Evolutionary conservation across 2,329 filamentous ascomycete genomes (phyloP).

Genomic region (Trichoderma hamatum): DNA sequence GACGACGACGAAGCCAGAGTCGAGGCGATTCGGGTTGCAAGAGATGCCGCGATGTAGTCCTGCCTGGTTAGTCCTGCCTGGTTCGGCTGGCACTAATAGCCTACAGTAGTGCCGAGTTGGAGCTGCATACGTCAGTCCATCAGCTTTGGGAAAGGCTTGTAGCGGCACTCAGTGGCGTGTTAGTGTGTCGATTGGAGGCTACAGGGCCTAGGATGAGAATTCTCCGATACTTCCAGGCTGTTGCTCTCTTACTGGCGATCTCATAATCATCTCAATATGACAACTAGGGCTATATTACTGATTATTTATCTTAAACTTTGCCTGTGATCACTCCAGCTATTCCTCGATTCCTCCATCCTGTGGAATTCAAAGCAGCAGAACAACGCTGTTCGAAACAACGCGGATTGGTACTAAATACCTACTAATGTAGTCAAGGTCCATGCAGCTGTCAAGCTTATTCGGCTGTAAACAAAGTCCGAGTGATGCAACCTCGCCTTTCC

Average conservation of each 20-base stretch:
- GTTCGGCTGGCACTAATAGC: neutral
- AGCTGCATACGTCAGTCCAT: slow-evolving; percentile 12
- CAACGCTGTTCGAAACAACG: neutral
- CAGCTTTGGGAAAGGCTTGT: neutral
- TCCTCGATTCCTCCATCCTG: neutral
- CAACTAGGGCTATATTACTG: neutral
- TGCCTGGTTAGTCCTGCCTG: neutral
- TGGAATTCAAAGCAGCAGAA: neutral
- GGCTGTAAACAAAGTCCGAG: neutral
- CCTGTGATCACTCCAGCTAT: neutral
- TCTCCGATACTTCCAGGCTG: neutral
- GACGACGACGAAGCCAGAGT: neutral
- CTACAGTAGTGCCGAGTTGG: neutral
- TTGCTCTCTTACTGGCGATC: neutral
- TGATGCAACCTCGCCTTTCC: neutral
- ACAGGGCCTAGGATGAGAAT: neutral
- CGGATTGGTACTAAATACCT: neutral
- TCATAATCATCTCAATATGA: neutral
- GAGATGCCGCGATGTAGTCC: neutral
- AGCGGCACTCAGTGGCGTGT: slow-evolving; percentile 3
- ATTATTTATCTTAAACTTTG: neutral
- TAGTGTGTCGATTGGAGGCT: neutral
- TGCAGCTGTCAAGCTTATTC: neutral
- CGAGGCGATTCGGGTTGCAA: neutral
- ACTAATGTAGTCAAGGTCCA: neutral